Evolutionary conservation across 768 basidiomycete species (phyloP).

Genomic region (Zangia roseola): DNA sequence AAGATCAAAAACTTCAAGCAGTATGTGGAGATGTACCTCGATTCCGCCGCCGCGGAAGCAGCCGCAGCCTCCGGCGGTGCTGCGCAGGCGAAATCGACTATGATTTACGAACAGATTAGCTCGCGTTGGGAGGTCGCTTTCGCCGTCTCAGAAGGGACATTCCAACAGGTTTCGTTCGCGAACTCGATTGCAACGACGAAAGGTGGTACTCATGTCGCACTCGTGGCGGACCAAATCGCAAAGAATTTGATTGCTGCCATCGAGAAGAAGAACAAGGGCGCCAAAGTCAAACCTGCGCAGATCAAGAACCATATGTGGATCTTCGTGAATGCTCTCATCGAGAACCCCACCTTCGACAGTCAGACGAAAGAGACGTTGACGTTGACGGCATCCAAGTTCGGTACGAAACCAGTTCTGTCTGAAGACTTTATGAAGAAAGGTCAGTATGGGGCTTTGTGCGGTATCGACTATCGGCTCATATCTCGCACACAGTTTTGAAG

Average conservation of each 20-base stretch:
- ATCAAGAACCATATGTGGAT: slow-evolving; percentile 99
- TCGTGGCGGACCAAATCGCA: slow-evolving; percentile 85
- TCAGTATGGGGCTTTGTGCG: slow-evolving; percentile 32
- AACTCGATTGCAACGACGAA: slow-evolving; percentile 97
- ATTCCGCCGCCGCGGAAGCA: slow-evolving; percentile 69
- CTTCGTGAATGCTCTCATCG: slow-evolving; percentile 92
- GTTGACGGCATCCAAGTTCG: slow-evolving; percentile 83
- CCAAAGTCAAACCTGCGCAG: slow-evolving; percentile 89
- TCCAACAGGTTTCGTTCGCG: slow-evolving; percentile 95
- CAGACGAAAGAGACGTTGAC: slow-evolving; percentile 98
- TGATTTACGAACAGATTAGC: slow-evolving; percentile 80
- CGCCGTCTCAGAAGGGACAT: slow-evolving; percentile 87
- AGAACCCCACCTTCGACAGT: slow-evolving; percentile 98
- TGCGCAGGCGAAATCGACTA: slow-evolving; percentile 66
- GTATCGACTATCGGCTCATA: slow-evolving; percentile 6
- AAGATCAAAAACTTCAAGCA: slow-evolving; percentile 96
- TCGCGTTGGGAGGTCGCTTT: slow-evolving; percentile 95
- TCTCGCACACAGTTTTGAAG: slow-evolving; percentile 62
- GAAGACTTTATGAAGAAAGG: slow-evolving; percentile 98
- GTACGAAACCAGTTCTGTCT: slow-evolving; percentile 76
- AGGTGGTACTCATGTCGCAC: slow-evolving; percentile 89
- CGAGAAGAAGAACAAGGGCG: slow-evolving; percentile 96
- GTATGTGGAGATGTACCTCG: slow-evolving; percentile 93
- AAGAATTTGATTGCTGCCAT: slow-evolving; percentile 81
- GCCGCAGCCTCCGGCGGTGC: slow-evolving; percentile 75